A percentile compares a stretch with the other conserved stretches of the same genome.
These are phyloP conservation scores for Teunomyces stri DNA, from an alignment of 805 yeast genomes.

Conservation along the genomic window DNA sequence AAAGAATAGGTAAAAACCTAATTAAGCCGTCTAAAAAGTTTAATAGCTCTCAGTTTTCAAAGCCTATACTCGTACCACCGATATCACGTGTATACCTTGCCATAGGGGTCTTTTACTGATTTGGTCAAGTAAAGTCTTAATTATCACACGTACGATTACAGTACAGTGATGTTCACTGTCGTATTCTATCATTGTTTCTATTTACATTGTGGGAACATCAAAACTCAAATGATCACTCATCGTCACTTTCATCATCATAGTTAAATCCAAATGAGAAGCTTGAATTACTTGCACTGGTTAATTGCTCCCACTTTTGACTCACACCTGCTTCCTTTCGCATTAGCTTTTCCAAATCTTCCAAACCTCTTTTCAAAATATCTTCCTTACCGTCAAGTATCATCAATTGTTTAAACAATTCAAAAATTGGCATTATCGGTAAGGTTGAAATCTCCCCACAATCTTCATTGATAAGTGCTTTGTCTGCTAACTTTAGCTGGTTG, in stretches of 20 bases:
- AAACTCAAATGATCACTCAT: slow-evolving; percentile 6
- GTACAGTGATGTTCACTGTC: neutral
- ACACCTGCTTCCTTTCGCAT: slow-evolving; percentile 38
- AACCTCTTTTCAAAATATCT: slow-evolving; percentile 29
- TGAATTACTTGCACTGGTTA: slow-evolving; percentile 20
- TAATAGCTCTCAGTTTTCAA: too few relatives aligned
- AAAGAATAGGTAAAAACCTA: too few relatives aligned
- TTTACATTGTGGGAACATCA: slow-evolving; percentile 4
- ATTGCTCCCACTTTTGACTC: slow-evolving; percentile 54
- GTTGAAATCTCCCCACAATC: slow-evolving; percentile 59
- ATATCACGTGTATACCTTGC: neutral
- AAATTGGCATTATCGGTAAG: slow-evolving; percentile 54
- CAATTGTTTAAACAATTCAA: slow-evolving; percentile 55
- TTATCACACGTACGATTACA: neutral
- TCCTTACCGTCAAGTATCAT: slow-evolving; percentile 40
- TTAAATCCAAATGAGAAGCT: slow-evolving; percentile 33
- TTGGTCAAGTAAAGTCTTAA: neutral
- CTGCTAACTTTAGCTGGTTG: slow-evolving; percentile 19
- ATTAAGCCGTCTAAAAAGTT: too few relatives aligned
- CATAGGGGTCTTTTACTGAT: neutral
- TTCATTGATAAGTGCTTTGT: slow-evolving; percentile 40
- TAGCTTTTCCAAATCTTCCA: slow-evolving; percentile 29
- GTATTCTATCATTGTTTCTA: neutral
- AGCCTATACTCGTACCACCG: too few relatives aligned
- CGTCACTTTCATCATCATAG: slow-evolving; percentile 24